A percentile compares a stretch with the other conserved stretches of the same genome.
Conservation (phyloP, 2,329 filamentous ascomycete genomes). For the Claviceps sp. region DNA sequence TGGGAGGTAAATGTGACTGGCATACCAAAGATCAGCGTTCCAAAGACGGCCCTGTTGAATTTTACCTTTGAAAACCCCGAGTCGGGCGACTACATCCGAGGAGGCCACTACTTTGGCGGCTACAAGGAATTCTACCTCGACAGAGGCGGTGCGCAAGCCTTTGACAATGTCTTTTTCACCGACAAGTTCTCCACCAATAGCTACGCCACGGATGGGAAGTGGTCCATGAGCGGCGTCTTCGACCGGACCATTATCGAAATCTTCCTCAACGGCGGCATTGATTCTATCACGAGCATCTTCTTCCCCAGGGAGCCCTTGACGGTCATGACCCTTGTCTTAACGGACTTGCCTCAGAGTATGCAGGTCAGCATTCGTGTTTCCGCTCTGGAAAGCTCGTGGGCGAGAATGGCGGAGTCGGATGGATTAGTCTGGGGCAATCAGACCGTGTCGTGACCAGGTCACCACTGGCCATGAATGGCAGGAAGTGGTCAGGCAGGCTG, state of each 20-base stretch:
- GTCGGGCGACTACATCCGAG: constrained; percentile 5
- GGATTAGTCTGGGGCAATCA: background rate
- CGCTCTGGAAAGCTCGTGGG: no score
- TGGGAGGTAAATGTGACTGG: constrained; percentile 40
- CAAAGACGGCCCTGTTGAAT: constrained; percentile 14
- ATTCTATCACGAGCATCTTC: constrained; percentile 15
- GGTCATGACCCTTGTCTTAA: constrained; percentile 9
- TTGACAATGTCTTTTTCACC: constrained; percentile 20
- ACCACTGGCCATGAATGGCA: no score
- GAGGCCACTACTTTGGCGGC: no score
- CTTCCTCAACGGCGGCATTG: constrained; percentile 20
- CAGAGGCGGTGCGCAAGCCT: constrained; percentile 8
- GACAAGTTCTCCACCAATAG: constrained; percentile 16
- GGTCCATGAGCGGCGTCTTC: constrained; percentile 19
- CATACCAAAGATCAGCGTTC: constrained; percentile 10
- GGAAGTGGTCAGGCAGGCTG: no score
- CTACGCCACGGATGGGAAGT: constrained; percentile 9
- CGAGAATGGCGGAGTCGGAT: no score
- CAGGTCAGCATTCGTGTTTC: no score
- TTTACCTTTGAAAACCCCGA: constrained; percentile 14
- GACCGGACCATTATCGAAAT: constrained; percentile 23
- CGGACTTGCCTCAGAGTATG: constrained; percentile 9
- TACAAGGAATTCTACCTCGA: no score
- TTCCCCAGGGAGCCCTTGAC: constrained; percentile 12
- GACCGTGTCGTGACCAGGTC: background rate